Evolutionary conservation across 345 rosid species (phyloP).

Genomic region (Clarkia xantiana): DNA sequence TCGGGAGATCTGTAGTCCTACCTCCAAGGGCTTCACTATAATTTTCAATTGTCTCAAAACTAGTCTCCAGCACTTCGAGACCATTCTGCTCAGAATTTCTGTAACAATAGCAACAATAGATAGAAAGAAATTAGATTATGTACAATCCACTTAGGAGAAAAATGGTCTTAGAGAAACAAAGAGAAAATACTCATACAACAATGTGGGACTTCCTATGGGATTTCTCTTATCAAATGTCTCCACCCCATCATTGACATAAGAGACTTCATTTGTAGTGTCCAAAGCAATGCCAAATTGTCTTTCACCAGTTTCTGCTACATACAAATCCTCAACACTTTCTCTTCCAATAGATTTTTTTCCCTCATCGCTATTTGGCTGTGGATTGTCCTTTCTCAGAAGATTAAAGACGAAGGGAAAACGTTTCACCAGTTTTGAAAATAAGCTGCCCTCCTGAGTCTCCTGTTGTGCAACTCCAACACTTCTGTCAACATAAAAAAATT

Average conservation of each 20-base stretch:
- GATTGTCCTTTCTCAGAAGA: constrained; percentile 27
- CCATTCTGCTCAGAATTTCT: constrained; percentile 23
- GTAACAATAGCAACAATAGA: constrained; percentile 9
- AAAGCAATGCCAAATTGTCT: constrained; percentile 10
- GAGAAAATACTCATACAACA: constrained; percentile 19
- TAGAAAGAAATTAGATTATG: neutral
- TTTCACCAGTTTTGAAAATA: constrained; percentile 50
- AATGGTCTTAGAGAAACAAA: constrained; percentile 4
- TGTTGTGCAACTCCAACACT: constrained; percentile 19
- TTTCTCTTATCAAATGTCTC: constrained; percentile 13
- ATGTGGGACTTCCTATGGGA: constrained; percentile 13
- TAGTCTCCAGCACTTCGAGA: constrained; percentile 17
- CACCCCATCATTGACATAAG: constrained; percentile 17
- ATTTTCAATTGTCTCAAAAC: constrained; percentile 11
- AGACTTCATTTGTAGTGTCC: constrained; percentile 19
- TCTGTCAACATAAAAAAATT: constrained; percentile 16
- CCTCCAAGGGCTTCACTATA: constrained; percentile 43
- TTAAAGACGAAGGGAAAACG: constrained; percentile 50
- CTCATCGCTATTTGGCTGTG: constrained; percentile 16
- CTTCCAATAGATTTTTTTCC: constrained; percentile 15
- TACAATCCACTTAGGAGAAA: neutral
- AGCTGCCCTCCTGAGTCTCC: constrained; percentile 24
- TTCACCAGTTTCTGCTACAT: constrained; percentile 13
- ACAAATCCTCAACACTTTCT: constrained; percentile 4
- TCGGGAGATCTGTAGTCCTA: constrained; percentile 10